These are phyloP conservation scores for Ascochyta rabiei DNA, from an alignment of 2,329 filamentous ascomycete genomes.

Conservation along the genomic window DNA sequence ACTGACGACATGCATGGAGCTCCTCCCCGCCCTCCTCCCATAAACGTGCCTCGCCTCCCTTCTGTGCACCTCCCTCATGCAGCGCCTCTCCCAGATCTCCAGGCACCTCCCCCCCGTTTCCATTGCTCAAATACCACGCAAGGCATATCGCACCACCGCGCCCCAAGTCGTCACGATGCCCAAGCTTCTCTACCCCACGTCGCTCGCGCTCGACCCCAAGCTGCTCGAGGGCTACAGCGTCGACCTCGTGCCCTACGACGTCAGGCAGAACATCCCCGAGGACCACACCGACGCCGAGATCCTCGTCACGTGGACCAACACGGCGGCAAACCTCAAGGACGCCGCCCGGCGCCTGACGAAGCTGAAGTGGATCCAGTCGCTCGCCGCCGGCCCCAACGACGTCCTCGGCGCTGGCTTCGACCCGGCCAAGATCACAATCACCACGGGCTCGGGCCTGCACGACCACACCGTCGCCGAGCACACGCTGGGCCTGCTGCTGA, in stretches of 20 bases:
- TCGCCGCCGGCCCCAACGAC: constrained; percentile 70
- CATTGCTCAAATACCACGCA: not conserved
- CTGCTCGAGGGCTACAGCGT: constrained; percentile 65
- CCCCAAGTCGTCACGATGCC: constrained; percentile 3
- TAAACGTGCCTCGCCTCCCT: not conserved
- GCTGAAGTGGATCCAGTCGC: constrained; percentile 69
- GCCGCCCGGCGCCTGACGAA: constrained; percentile 62
- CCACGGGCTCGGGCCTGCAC: constrained; percentile 68
- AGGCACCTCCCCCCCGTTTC: not conserved
- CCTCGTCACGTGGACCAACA: constrained; percentile 68
- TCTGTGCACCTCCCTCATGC: not conserved
- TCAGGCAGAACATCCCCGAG: constrained; percentile 61
- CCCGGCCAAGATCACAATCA: constrained; percentile 56
- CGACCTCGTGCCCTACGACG: constrained; percentile 65
- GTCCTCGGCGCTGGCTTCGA: constrained; percentile 68
- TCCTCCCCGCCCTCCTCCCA: constrained; percentile 2
- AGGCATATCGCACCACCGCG: constrained; percentile 10
- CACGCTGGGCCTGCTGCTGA: constrained; percentile 63
- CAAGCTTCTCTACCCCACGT: constrained; percentile 71
- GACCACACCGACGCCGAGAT: constrained; percentile 65
- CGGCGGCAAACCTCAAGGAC: constrained; percentile 62
- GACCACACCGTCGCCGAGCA: constrained; percentile 71
- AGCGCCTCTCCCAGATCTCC: constrained; percentile 9
- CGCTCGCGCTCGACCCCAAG: constrained; percentile 62
- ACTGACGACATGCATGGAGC: constrained; percentile 9